Percentiles rank a stretch among this genome's conserved stretches.
Evolutionary conservation across 2,329 filamentous ascomycete genomes (phyloP).

Genomic region (Cercospora sp.): DNA sequence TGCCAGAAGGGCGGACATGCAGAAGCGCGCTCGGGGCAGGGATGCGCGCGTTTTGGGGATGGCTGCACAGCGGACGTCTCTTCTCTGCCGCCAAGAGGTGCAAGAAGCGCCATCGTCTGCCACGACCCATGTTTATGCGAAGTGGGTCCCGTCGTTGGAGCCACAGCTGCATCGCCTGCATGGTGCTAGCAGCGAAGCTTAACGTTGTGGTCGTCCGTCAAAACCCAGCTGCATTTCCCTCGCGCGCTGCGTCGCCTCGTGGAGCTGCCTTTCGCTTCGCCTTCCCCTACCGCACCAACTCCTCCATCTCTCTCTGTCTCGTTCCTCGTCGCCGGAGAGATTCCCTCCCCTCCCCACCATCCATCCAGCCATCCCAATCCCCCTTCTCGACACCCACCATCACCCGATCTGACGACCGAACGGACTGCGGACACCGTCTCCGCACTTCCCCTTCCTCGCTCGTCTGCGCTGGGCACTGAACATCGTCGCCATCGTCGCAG

Average conservation of each 20-base stretch:
- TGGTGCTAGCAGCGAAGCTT: constrained; percentile 4
- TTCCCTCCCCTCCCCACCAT: neutral
- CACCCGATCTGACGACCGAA: neutral
- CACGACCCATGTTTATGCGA: neutral
- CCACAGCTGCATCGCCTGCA: neutral
- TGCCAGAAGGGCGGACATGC: neutral
- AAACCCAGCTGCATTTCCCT: neutral
- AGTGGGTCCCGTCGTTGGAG: neutral
- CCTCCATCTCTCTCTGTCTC: neutral
- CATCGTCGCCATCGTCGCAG: neutral
- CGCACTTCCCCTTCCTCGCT: neutral
- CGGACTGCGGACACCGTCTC: neutral
- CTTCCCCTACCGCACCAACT: neutral
- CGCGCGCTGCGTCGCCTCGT: neutral
- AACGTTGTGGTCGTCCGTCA: constrained; percentile 3
- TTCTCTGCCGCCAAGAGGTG: neutral
- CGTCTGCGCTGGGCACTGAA: neutral
- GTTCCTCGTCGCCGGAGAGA: neutral
- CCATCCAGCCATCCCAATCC: neutral
- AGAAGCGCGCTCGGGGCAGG: neutral
- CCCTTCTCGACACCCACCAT: neutral
- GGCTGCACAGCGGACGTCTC: neutral
- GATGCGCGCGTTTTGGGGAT: neutral
- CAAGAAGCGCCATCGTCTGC: neutral
- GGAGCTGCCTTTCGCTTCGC: neutral